phyloP scores from a whole-genome alignment of 2,329 filamentous ascomycete species.

The Verticillium albo-atrum region DNA sequence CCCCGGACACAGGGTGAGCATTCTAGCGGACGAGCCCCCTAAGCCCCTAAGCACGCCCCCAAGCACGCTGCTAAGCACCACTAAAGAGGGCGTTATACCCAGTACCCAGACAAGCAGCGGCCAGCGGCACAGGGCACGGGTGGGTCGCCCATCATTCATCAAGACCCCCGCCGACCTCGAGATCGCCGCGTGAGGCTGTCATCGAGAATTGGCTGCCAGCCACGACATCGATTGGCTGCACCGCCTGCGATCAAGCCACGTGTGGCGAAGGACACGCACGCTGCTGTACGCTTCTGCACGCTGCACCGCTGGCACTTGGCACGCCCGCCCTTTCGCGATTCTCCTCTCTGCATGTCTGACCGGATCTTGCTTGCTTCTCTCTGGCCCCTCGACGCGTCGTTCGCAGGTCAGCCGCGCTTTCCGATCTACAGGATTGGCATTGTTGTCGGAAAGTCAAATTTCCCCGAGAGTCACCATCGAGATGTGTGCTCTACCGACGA shows the following conservation, averaged over 20 bases:
- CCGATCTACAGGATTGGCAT: too few species aligned
- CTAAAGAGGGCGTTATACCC: too few species aligned
- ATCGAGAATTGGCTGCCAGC: not conserved
- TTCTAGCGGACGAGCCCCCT: not conserved
- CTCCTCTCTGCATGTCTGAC: not conserved
- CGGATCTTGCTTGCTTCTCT: not conserved
- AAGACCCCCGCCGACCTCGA: not conserved
- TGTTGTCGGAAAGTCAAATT: too few species aligned
- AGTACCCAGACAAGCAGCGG: too few species aligned
- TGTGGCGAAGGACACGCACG: not conserved
- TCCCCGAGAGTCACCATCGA: too few species aligned
- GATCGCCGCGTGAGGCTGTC: not conserved
- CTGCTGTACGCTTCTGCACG: too few species aligned
- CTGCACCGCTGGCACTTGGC: too few species aligned
- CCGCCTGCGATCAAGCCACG: not conserved
- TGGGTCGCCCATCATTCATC: not conserved
- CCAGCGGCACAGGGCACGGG: not conserved
- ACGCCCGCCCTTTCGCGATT: too few species aligned
- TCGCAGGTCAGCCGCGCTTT: too few species aligned
- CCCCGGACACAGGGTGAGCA: not conserved
- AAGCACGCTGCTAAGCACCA: too few species aligned
- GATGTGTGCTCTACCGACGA: too few species aligned
- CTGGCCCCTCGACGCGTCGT: too few species aligned
- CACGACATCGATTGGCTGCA: not conserved
- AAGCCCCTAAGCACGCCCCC: not conserved